These are phyloP conservation scores for Scenedesmus sp. DNA, from an alignment of 163 green algal species.

Conservation along the genomic window DNA sequence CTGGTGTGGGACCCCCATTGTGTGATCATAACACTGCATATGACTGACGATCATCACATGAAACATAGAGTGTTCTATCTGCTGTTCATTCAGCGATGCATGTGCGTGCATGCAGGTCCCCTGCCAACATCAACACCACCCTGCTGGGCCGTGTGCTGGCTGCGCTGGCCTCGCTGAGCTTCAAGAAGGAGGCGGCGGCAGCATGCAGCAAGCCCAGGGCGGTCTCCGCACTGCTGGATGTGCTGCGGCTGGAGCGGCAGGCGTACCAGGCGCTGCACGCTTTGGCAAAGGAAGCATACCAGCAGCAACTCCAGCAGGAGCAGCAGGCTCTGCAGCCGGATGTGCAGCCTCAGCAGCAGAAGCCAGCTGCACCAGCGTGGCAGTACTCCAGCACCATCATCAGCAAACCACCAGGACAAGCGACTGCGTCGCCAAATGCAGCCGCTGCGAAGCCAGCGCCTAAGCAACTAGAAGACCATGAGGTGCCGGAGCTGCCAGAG, in stretches of 20 bases:
- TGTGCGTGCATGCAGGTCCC: background rate
- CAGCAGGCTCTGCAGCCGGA: conserved; percentile 2
- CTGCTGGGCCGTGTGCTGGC: background rate
- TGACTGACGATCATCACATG: no score
- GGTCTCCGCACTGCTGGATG: conserved; percentile 16
- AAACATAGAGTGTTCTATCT: background rate
- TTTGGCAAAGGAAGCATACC: conserved; percentile 8
- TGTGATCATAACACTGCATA: no score
- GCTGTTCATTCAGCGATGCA: background rate
- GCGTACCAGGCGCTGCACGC: background rate
- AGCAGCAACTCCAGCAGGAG: background rate
- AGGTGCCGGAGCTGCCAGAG: background rate
- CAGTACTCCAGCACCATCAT: background rate
- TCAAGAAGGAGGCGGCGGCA: conserved; percentile 17
- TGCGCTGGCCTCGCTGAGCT: conserved; percentile 9
- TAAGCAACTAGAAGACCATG: background rate
- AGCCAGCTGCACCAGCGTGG: no score
- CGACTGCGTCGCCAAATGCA: background rate
- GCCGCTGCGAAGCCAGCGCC: background rate
- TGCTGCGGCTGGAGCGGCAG: conserved; percentile 37
- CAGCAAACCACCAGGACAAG: background rate
- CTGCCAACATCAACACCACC: background rate
- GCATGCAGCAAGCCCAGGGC: conserved; percentile 26
- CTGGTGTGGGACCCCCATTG: no score
- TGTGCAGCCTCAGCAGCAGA: background rate